Conservation (phyloP, 345 rosid species). For the Turnera subulata region DNA sequence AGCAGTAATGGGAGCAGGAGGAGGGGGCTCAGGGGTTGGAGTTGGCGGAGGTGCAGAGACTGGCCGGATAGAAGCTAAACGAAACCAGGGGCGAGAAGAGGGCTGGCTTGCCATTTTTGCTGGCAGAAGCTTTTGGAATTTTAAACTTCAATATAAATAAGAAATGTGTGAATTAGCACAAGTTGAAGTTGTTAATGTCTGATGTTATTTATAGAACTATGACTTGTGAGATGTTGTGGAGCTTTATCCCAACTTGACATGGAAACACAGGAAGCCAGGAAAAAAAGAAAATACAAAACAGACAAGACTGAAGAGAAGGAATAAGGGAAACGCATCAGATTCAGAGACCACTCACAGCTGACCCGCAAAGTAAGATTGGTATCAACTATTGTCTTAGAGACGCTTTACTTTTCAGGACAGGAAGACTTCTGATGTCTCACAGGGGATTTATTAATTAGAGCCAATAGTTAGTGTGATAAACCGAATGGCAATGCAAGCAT, state of each 20-base stretch:
- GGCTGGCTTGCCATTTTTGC: slow-evolving; percentile 40
- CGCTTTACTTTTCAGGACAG: background rate
- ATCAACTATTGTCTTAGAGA: slow-evolving; percentile 6
- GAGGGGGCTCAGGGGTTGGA: slow-evolving; percentile 23
- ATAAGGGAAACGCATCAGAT: slow-evolving; percentile 50
- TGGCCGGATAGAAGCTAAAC: slow-evolving; percentile 45
- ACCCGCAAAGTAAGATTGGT: slow-evolving; percentile 32
- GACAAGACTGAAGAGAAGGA: background rate
- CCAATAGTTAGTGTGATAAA: too few relatives aligned
- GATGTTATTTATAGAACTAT: slow-evolving; percentile 22
- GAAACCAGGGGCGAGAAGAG: slow-evolving; percentile 52
- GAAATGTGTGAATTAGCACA: slow-evolving; percentile 3
- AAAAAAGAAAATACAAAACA: background rate
- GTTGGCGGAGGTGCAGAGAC: slow-evolving; percentile 29
- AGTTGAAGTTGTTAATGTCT: background rate
- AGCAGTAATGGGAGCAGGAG: slow-evolving; percentile 32
- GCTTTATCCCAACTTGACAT: background rate
- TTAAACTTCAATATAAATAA: background rate
- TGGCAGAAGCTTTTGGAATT: background rate
- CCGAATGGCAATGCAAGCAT: background rate
- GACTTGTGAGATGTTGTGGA: background rate
- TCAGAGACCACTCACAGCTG: slow-evolving; percentile 27
- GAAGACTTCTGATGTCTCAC: background rate
- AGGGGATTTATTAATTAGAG: background rate
- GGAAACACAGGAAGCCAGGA: slow-evolving; percentile 1